Evolutionary conservation across 352 stramenopile genomes (phyloP).

Genomic region (Salisapilia sapeloensis): DNA sequence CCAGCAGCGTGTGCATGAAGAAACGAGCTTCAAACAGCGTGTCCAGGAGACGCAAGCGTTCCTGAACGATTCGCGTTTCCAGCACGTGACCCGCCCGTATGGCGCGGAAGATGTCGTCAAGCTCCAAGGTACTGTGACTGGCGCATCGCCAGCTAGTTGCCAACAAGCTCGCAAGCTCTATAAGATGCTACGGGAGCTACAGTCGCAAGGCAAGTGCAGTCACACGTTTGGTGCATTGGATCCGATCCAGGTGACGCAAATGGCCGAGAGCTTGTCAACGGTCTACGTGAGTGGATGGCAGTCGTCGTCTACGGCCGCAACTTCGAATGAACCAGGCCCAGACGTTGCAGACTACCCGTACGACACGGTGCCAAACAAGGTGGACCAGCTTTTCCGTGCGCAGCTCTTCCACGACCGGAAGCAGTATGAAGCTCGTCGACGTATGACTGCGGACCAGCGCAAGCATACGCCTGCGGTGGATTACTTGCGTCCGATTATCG

Average conservation of each 20-base stretch:
- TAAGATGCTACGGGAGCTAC: constrained; percentile 72
- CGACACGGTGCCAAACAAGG: constrained; percentile 96
- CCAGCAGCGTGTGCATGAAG: constrained; percentile 40
- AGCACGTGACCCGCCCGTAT: constrained; percentile 69
- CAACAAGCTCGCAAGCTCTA: constrained; percentile 73
- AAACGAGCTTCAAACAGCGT: constrained; percentile 37
- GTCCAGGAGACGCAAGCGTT: constrained; percentile 62
- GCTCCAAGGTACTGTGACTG: constrained; percentile 55
- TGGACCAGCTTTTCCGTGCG: constrained; percentile 94
- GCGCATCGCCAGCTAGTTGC: constrained; percentile 16
- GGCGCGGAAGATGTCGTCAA: constrained; percentile 71
- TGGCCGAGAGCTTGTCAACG: constrained; percentile 87
- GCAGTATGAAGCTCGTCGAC: constrained; percentile 87
- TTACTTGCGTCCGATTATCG: constrained; percentile 93
- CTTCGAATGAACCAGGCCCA: constrained; percentile 90
- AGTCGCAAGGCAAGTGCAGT: constrained; percentile 58
- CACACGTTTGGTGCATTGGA: constrained; percentile 83
- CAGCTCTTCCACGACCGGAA: constrained; percentile 96
- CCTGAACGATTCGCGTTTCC: constrained; percentile 52
- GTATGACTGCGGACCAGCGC: constrained; percentile 63
- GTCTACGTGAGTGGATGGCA: constrained; percentile 98
- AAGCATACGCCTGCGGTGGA: constrained; percentile 79
- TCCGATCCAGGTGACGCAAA: constrained; percentile 92
- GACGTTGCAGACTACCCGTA: constrained; percentile 98
- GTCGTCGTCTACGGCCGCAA: constrained; percentile 87